Conservation (phyloP, 148 eudicot genomes). For the Pouteria glomerata region DNA sequence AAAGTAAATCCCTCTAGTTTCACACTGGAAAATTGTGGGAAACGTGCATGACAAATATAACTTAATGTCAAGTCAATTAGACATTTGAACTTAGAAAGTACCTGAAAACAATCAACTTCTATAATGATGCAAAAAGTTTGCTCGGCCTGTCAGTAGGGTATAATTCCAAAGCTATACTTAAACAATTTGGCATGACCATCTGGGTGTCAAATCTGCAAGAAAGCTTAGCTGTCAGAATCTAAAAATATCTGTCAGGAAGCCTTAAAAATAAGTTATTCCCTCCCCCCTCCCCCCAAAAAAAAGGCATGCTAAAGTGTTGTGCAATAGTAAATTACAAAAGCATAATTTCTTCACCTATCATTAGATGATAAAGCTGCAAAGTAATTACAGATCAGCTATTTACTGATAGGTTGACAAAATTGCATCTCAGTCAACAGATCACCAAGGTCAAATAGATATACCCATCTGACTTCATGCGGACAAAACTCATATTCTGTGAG, state of each 20-base stretch:
- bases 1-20: too few species aligned
- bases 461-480: background rate
- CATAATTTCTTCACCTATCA: background rate
- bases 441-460: background rate
- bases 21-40: background rate
- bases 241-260: background rate
- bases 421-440: background rate
- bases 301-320: background rate
- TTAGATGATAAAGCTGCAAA: conserved; percentile 5
- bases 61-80: background rate
- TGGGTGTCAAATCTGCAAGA: background rate
- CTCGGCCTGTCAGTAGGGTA: background rate
- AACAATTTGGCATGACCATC: background rate
- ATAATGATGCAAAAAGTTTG: background rate
- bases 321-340: background rate
- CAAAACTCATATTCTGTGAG: background rate
- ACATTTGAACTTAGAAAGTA: background rate
- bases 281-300: background rate
- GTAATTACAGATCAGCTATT: background rate
- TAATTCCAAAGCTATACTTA: background rate
- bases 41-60: too few species aligned
- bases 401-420: background rate
- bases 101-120: conserved; percentile 4
- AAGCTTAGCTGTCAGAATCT: conserved; percentile 1
- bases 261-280: background rate